Evolutionary conservation across 257 asterid species (phyloP).

Genomic region (Ilex asprella): DNA sequence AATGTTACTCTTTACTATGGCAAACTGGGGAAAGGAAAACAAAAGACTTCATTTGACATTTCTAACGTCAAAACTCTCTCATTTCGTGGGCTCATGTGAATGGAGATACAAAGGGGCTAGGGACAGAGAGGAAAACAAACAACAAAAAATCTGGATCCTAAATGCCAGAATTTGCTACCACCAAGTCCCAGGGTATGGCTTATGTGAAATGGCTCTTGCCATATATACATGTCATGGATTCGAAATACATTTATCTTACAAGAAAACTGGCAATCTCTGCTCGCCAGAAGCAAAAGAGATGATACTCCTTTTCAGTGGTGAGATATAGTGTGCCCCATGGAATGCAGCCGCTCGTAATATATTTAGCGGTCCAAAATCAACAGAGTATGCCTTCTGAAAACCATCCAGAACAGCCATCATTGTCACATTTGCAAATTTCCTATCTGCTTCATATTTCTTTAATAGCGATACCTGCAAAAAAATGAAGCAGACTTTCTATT

Average conservation of each 20-base stretch:
- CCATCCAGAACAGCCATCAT: conserved; percentile 93
- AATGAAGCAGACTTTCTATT: neutral
- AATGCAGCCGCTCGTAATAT: conserved; percentile 80
- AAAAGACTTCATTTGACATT: too few species aligned
- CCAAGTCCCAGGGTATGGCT: too few species aligned
- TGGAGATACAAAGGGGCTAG: too few species aligned
- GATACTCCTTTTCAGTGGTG: conserved; percentile 69
- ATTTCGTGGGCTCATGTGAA: too few species aligned
- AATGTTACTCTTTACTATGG: too few species aligned
- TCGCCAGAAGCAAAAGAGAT: conserved; percentile 87
- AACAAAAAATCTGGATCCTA: too few species aligned
- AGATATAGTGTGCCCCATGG: conserved; percentile 67
- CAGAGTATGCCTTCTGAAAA: conserved; percentile 85
- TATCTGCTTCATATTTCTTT: conserved; percentile 71
- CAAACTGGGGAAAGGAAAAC: too few species aligned
- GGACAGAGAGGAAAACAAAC: too few species aligned
- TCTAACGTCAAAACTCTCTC: too few species aligned
- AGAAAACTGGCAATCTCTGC: conserved; percentile 56
- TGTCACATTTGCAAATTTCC: conserved; percentile 66
- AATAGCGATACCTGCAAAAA: conserved; percentile 54
- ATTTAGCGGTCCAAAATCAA: conserved; percentile 78
- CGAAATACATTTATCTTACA: conserved; percentile 20
- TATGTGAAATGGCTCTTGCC: too few species aligned
- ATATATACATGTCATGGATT: too few species aligned
- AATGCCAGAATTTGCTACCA: too few species aligned